These are phyloP conservation scores for Pythium aquatile DNA, from an alignment of 352 stramenopile genomes.

Conservation along the genomic window DNA sequence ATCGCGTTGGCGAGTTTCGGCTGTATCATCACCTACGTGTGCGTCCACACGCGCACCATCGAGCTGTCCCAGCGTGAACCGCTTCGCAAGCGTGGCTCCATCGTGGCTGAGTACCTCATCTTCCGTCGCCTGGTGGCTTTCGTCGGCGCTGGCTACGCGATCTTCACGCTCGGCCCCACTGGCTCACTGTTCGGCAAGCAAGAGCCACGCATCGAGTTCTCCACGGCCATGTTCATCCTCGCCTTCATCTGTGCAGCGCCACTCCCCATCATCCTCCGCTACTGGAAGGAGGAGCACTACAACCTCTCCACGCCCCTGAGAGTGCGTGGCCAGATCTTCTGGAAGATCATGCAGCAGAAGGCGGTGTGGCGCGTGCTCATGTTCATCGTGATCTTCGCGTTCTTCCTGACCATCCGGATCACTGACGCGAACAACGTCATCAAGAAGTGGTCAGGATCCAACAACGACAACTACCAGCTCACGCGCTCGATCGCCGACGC, in stretches of 20 bases:
- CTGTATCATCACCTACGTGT: slow-evolving; percentile 46
- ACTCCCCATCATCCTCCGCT: slow-evolving; percentile 32
- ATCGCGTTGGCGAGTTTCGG: slow-evolving; percentile 31
- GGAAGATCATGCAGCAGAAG: slow-evolving; percentile 51
- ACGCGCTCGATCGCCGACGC: slow-evolving; percentile 32
- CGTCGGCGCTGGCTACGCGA: slow-evolving; percentile 21
- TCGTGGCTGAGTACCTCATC: slow-evolving; percentile 36
- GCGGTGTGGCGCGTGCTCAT: slow-evolving; percentile 40
- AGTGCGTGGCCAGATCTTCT: slow-evolving; percentile 38
- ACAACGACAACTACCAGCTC: slow-evolving; percentile 35
- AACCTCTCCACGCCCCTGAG: slow-evolving; percentile 33
- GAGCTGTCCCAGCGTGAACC: slow-evolving; percentile 44
- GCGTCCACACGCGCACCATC: slow-evolving; percentile 39
- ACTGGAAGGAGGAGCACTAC: slow-evolving; percentile 41
- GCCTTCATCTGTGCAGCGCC: slow-evolving; percentile 30
- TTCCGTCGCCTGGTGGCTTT: slow-evolving; percentile 32
- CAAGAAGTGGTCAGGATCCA: slow-evolving; percentile 22
- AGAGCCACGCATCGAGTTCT: slow-evolving; percentile 27
- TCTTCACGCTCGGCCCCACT: slow-evolving; percentile 14
- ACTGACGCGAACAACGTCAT: slow-evolving; percentile 23
- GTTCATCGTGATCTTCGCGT: slow-evolving; percentile 45
- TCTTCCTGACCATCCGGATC: slow-evolving; percentile 36
- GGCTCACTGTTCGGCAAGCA: not conserved
- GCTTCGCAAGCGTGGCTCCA: slow-evolving; percentile 28
- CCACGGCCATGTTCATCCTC: slow-evolving; percentile 33